Conservation (phyloP, 2,329 filamentous ascomycete genomes). For the Aspergillus carbonarius region DNA sequence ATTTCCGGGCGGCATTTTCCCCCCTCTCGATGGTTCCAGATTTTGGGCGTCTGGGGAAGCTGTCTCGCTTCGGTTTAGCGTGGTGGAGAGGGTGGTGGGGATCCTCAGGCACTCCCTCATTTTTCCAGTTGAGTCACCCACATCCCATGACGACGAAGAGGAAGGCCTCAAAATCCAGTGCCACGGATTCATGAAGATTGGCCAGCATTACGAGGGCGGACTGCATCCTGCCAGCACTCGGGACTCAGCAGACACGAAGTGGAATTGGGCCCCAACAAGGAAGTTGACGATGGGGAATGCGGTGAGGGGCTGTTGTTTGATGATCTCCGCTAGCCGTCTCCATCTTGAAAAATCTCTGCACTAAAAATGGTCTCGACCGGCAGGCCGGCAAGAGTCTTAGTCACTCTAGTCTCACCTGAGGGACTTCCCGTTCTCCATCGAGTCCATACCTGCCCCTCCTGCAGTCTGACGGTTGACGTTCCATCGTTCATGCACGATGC, state of each 20-base stretch:
- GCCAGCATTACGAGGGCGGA: not conserved
- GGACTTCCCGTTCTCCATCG: too few species aligned
- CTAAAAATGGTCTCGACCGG: not conserved
- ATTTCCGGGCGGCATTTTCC: not conserved
- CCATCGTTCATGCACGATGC: not conserved
- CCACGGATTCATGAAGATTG: not conserved
- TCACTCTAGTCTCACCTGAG: not conserved
- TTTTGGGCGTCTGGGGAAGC: constrained; percentile 10
- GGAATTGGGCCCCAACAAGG: not conserved
- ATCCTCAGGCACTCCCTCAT: not conserved
- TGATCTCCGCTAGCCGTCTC: not conserved
- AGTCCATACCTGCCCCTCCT: too few species aligned
- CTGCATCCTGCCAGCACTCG: not conserved
- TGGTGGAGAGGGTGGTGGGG: not conserved
- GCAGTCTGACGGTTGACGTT: not conserved
- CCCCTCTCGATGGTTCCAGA: not conserved
- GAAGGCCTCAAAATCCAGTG: not conserved
- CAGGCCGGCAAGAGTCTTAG: not conserved
- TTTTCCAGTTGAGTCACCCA: not conserved
- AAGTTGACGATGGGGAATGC: not conserved
- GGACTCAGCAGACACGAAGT: not conserved
- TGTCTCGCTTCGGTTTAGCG: constrained; percentile 5
- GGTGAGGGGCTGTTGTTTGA: not conserved
- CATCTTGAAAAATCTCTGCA: not conserved
- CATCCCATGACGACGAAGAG: not conserved